These are phyloP conservation scores for Carex sylvatica DNA, from an alignment of 202 grass and related monocot species.

Conservation along the genomic window DNA sequence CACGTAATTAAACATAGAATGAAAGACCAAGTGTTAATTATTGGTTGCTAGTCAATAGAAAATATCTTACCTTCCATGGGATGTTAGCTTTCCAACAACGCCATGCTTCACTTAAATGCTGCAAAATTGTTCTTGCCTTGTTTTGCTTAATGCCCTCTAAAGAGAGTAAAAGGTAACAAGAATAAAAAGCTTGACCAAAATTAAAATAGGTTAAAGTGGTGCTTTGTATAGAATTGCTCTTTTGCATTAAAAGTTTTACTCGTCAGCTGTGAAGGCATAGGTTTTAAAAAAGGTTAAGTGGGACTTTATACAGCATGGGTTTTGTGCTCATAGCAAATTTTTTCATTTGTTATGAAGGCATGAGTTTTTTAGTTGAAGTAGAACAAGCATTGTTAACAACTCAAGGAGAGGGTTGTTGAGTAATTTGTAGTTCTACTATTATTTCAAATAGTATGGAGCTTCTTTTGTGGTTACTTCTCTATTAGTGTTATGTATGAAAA, in stretches of 20 bases:
- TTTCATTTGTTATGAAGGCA: not conserved
- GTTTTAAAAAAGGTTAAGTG: not conserved
- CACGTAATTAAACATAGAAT: not conserved
- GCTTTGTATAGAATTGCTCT: not conserved
- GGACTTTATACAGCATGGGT: no score
- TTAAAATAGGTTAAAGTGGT: not conserved
- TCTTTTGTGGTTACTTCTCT: not conserved
- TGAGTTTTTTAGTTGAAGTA: not conserved
- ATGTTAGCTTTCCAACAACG: constrained; percentile 99
- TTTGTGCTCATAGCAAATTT: not conserved
- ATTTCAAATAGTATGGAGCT: not conserved
- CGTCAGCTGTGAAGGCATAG: not conserved
- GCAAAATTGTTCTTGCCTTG: constrained; percentile 89
- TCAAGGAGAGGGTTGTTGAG: not conserved
- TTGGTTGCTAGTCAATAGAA: constrained; percentile 5
- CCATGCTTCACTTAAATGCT: constrained; percentile 98
- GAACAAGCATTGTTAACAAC: not conserved
- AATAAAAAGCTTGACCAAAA: not conserved
- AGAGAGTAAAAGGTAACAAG: not conserved
- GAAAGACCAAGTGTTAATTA: not conserved
- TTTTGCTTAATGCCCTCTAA: constrained; percentile 98
- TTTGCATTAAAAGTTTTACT: not conserved
- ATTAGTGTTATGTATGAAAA: not conserved
- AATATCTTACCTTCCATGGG: constrained; percentile 67
- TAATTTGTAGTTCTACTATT: not conserved